A percentile compares a stretch with the other conserved stretches of the same genome.
Evolutionary conservation across 257 asterid genomes (phyloP).

Genomic region (Capsicum chinense): DNA sequence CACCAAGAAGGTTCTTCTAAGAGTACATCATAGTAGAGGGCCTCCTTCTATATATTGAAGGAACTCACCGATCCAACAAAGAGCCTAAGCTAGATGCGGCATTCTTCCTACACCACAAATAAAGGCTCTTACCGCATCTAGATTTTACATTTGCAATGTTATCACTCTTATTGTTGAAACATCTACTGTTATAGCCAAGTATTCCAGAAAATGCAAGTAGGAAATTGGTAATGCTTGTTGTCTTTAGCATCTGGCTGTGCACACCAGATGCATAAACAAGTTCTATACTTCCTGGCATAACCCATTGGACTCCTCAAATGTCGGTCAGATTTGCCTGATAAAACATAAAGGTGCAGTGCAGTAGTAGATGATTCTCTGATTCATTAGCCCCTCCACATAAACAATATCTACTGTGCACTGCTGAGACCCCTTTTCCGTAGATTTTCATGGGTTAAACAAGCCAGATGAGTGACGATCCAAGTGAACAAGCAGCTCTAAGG

Average conservation of each 20-base stretch:
- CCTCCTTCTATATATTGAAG: neutral
- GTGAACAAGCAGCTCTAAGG: neutral
- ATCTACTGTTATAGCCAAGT: neutral
- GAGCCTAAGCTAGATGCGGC: slow-evolving; percentile 11
- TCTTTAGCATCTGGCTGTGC: neutral
- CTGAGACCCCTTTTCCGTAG: neutral
- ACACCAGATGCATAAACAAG: slow-evolving; percentile 1
- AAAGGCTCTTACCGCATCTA: neutral
- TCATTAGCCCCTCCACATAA: neutral
- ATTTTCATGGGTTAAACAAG: neutral
- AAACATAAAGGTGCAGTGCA: neutral
- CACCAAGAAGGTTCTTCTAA: neutral
- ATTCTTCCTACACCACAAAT: neutral
- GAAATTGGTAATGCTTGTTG: neutral
- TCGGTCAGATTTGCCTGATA: neutral
- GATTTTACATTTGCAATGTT: slow-evolving; percentile 9
- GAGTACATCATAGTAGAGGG: neutral
- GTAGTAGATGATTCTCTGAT: neutral
- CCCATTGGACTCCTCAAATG: neutral
- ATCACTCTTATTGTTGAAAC: neutral
- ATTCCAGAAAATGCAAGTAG: neutral
- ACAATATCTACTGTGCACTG: neutral
- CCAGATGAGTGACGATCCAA: neutral
- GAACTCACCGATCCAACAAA: slow-evolving; percentile 17
- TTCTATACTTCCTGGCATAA: neutral